Evolutionary conservation across 1,284 basidiomycete species (phyloP).

Genomic region (Coniophora puteana): DNA sequence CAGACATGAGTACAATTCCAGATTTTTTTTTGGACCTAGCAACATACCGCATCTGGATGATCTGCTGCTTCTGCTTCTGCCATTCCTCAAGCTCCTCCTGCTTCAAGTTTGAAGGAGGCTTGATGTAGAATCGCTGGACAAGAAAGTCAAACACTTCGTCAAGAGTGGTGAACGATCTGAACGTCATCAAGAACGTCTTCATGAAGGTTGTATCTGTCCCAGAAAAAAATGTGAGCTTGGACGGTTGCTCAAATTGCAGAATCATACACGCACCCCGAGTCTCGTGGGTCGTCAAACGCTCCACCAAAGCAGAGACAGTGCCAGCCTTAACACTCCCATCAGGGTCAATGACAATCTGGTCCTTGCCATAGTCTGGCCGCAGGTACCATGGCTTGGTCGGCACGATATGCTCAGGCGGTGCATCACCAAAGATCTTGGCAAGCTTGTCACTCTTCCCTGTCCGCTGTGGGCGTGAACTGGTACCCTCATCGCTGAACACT

Average conservation of each 20-base stretch:
- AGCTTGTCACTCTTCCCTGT: constrained; percentile 54
- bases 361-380: constrained; percentile 72
- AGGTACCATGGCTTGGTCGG: constrained; percentile 84
- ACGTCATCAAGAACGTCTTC: constrained; percentile 95
- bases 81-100: constrained; percentile 74
- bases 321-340: constrained; percentile 86
- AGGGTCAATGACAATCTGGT: constrained; percentile 82
- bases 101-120: constrained; percentile 69
- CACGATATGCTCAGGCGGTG: constrained; percentile 48
- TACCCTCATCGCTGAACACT: constrained; percentile 34
- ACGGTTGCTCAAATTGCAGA: not conserved
- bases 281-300: constrained; percentile 89
- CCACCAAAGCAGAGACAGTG: constrained; percentile 82
- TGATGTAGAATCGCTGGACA: constrained; percentile 79
- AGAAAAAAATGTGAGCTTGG: constrained; percentile 6
- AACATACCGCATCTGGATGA: constrained; percentile 82
- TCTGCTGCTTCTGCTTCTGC: constrained; percentile 85
- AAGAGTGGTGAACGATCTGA: constrained; percentile 90
- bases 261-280: constrained; percentile 56
- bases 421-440: constrained; percentile 74
- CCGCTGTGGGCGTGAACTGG: constrained; percentile 17
- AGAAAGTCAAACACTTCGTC: constrained; percentile 87
- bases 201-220: constrained; percentile 87
- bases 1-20: constrained; percentile 5
- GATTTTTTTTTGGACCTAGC: not conserved